These are phyloP conservation scores for Fusarium oxysporum DNA, from an alignment of 2,329 filamentous ascomycete species.

Conservation along the genomic window DNA sequence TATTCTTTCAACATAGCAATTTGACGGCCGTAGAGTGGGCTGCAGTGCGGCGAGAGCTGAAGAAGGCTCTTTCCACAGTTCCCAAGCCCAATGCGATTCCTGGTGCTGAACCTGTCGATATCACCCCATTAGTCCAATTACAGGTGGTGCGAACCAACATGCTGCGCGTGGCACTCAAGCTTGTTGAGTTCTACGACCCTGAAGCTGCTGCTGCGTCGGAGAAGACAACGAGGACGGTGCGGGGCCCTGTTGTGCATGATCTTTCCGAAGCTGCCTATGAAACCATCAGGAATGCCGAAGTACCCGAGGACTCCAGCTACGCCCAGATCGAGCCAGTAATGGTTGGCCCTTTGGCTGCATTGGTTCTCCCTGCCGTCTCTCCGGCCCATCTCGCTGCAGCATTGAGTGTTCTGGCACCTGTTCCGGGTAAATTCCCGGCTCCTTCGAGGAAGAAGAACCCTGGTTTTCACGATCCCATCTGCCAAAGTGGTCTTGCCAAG, in stretches of 20 bases:
- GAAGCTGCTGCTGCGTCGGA: constrained; percentile 52
- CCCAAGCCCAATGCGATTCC: constrained; percentile 45
- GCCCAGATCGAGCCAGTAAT: constrained; percentile 79
- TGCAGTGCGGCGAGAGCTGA: constrained; percentile 57
- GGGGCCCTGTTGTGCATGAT: constrained; percentile 59
- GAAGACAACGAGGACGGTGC: constrained; percentile 45
- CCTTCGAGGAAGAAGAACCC: constrained; percentile 82
- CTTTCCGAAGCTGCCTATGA: constrained; percentile 66
- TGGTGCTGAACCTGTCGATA: constrained; percentile 52
- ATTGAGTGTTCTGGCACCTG: constrained; percentile 80
- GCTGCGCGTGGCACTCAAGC: constrained; percentile 83
- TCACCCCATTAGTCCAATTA: constrained; percentile 75
- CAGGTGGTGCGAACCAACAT: constrained; percentile 91
- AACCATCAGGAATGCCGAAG: constrained; percentile 54
- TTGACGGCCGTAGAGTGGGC: constrained; percentile 74
- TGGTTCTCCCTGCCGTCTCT: constrained; percentile 85
- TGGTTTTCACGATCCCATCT: constrained; percentile 81
- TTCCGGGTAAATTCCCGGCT: constrained; percentile 77
- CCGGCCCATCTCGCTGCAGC: constrained; percentile 86
- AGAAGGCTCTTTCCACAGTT: constrained; percentile 58
- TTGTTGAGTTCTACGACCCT: constrained; percentile 84
- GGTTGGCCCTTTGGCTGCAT: constrained; percentile 81
- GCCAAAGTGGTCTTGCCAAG: constrained; percentile 88
- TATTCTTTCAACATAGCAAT: constrained; percentile 82
- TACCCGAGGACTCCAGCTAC: constrained; percentile 57